Percentiles rank a stretch among this genome's conserved stretches.
Conservation (phyloP, 2,329 filamentous ascomycete genomes). For the Cladophialophora carrionii region DNA sequence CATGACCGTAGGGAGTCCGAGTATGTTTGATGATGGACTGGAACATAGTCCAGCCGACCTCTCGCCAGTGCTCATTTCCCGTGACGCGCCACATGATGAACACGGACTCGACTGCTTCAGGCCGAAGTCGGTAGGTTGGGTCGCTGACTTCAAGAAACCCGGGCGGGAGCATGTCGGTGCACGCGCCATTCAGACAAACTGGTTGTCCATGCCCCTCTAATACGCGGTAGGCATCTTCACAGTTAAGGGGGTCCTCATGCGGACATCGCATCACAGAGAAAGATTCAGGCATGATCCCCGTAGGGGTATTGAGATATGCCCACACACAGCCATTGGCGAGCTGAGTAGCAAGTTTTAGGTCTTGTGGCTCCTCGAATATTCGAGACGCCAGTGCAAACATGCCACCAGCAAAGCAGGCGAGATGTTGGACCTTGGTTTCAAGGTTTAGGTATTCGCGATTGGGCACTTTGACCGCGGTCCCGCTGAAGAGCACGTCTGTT, state of each 20-base stretch:
- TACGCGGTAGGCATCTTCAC: conserved; percentile 10
- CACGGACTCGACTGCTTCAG: conserved; percentile 84
- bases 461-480: conserved; percentile 45
- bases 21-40: conserved; percentile 69
- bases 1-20: conserved; percentile 67
- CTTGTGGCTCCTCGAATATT: conserved; percentile 55
- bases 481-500: conserved; percentile 52
- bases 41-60: conserved; percentile 88
- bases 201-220: too few species aligned
- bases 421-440: conserved; percentile 54
- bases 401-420: conserved; percentile 59
- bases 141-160: conserved; percentile 31
- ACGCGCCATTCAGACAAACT: too few species aligned
- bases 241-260: conserved; percentile 41
- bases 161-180: conserved; percentile 27
- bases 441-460: conserved; percentile 37
- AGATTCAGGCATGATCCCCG: conserved; percentile 60
- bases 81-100: conserved; percentile 92
- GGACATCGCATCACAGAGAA: conserved; percentile 45
- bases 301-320: conserved; percentile 55
- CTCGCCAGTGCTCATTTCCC: conserved; percentile 72
- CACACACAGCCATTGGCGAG: conserved; percentile 61
- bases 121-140: conserved; percentile 52
- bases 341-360: conserved; percentile 55
- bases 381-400: conserved; percentile 59